Evolutionary conservation across 768 basidiomycete species (phyloP).

Genomic region (Tremella yokohamensis): DNA sequence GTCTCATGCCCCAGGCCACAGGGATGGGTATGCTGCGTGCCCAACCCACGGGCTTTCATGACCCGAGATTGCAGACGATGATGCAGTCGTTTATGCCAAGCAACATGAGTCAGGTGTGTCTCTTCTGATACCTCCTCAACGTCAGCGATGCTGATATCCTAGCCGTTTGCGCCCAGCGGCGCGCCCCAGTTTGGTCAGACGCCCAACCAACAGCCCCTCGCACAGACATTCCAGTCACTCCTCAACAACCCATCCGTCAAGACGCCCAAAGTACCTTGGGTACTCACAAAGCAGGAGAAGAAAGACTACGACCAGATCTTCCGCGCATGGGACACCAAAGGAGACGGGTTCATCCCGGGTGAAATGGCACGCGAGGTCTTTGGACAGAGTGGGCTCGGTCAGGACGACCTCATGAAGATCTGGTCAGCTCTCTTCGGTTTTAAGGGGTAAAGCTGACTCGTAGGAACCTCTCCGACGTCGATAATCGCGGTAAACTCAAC

Average conservation of each 20-base stretch:
- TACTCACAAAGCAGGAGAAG: conserved; percentile 80
- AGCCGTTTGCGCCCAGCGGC: conserved; percentile 48
- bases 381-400: conserved; percentile 81
- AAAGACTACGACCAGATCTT: conserved; percentile 96
- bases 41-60: conserved; percentile 49
- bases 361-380: conserved; percentile 85
- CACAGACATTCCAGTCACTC: conserved; percentile 83
- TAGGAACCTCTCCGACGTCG: conserved; percentile 87
- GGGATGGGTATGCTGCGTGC: conserved; percentile 32
- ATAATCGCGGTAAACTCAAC: conserved; percentile 92
- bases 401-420: conserved; percentile 85
- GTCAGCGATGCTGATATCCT: not conserved
- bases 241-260: conserved; percentile 71
- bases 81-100: conserved; percentile 83
- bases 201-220: conserved; percentile 60
- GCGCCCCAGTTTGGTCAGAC: conserved; percentile 61
- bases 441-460: conserved; percentile 6
- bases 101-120: conserved; percentile 47
- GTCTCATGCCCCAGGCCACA: conserved; percentile 38
- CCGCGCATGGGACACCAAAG: conserved; percentile 80
- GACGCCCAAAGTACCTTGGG: conserved; percentile 73
- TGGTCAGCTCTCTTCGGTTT: conserved; percentile 62
- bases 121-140: not conserved
- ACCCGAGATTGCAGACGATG: conserved; percentile 84
- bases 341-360: conserved; percentile 81